Evolutionary conservation across 345 rosid species (phyloP), one percentile per base, ranked within the genome.

Genomic region (Brassica juncea): DNA sequence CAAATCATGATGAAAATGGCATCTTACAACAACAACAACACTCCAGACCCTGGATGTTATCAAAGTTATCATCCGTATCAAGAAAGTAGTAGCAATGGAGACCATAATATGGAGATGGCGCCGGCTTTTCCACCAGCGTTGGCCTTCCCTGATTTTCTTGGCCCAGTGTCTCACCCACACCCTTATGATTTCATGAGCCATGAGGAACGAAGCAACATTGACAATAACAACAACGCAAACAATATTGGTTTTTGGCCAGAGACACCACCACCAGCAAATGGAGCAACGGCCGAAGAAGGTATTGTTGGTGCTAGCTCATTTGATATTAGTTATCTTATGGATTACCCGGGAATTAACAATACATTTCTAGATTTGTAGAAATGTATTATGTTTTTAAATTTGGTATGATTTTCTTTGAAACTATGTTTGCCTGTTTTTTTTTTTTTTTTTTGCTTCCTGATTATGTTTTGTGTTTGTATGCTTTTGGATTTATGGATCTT

Each of bases 71-170:
- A 28, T 77, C 72, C 6, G 0, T 35, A 16, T 34, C 75, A 74
- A 69, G 30, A 67, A 68, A 74, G 61, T 10, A 37, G 49, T 35
- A 80, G 71, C 79, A 68, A 62, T 1, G 59, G 66, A 73, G 42
- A 16, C 23, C 9, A 8, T 62, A 39, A 61, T 62, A 2, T 62
- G 19, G 79, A 74, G 19, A 74, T 74, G 79, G 30, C 44, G 34
- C n/a, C 68, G 3, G 3, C 12, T 30, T 6, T 2, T 58, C 65
- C 39, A 1, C 77, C 21, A 59, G 4, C 4, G 15, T 58, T 58
- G 31, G 25, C 3, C 32, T 57, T 19, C 5, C 3, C 15, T 66
- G 73, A 5, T 66, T 42, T 44, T 35, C 8, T 2, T 58, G 63
- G 54, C 0, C 35, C 69, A 72, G 39, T 42, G 39, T 31, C 77